phyloP scores from a whole-genome alignment of 2,329 filamentous ascomycete species.

The Cercospora citrullina region DNA sequence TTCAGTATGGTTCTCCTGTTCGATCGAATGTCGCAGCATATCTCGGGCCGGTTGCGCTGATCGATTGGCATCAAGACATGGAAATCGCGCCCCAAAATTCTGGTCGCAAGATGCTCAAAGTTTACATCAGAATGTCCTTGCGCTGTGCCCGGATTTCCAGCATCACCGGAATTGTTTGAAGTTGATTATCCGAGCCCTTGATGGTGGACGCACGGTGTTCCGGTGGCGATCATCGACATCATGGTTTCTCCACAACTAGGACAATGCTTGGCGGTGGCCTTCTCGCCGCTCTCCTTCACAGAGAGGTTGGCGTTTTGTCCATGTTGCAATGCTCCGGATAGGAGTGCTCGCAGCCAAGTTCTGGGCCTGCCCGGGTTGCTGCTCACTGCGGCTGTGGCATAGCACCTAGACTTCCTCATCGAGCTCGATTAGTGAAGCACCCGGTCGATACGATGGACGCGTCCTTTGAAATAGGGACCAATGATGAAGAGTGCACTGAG shows the following conservation, averaged over 20 bases:
- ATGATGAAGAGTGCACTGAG: background rate
- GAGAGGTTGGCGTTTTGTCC: background rate
- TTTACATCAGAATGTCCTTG: background rate
- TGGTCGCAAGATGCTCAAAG: background rate
- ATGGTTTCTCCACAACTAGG: slow-evolving; percentile 11
- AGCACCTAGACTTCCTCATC: background rate
- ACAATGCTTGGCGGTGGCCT: background rate
- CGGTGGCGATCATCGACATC: background rate
- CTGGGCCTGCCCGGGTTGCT: background rate
- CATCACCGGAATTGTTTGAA: background rate
- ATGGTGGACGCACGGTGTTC: background rate
- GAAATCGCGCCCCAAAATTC: background rate
- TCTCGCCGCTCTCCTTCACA: background rate
- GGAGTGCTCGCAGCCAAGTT: background rate
- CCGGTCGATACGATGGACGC: background rate
- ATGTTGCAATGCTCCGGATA: background rate
- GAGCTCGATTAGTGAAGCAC: background rate
- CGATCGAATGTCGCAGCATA: background rate
- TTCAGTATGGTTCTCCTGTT: background rate
- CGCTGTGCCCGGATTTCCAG: background rate
- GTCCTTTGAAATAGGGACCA: background rate
- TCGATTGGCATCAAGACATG: background rate
- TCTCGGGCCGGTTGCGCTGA: background rate
- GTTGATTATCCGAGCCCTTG: background rate
- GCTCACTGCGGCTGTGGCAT: background rate